Evolutionary conservation across 73 alveolate genomes (phyloP), one percentile per base, ranked within the genome.

Genomic region (Paramecium primaurelia): DNA sequence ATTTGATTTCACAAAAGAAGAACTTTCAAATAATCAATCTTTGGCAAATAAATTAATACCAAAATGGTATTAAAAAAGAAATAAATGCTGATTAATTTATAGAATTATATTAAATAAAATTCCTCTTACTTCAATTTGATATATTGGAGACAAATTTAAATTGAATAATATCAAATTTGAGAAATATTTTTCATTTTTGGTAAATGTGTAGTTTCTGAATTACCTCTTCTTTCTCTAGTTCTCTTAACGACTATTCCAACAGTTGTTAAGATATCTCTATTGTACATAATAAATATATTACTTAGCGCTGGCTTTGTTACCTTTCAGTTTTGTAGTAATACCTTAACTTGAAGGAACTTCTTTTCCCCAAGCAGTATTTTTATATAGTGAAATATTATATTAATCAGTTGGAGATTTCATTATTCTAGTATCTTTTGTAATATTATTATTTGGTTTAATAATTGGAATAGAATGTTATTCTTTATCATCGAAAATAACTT

Each of bases 1-100:
- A 80, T 80, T 80, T 80, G 91, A 80, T 80, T 80, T 80, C 30
- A 45, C 91, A 42, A 80, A 80, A 44, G 91, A 80, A 12, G 91
- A 80, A 44, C 45, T 80, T 16, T 26, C 49, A 42, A 80, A 80
- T 32, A 44, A 45, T 80, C 34, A 40, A 44, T 42, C 32, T 5
- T 16, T 45, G 26, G 58, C 58, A 1, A 44, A n/a, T 42, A 80
- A 80, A 80, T 25, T 80, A 25, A 47, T 80, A 1, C 91, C 91
- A 4, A 80, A 80, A 49, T 80, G 91, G 91, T 80, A 80, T 80
- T 26, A 26, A 26, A 80, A 80, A 80, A 49, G 77, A 45, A 80
- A 54, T 18, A 54, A 54, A 54, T 54, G 69, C 8, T 54, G 69
- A 54, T 54, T 54, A 54, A n/a, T 54, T 54, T 54, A 16, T 6